These are phyloP conservation scores for Epichloe elymi DNA, from an alignment of 2,329 filamentous ascomycete species.

Conservation along the genomic window DNA sequence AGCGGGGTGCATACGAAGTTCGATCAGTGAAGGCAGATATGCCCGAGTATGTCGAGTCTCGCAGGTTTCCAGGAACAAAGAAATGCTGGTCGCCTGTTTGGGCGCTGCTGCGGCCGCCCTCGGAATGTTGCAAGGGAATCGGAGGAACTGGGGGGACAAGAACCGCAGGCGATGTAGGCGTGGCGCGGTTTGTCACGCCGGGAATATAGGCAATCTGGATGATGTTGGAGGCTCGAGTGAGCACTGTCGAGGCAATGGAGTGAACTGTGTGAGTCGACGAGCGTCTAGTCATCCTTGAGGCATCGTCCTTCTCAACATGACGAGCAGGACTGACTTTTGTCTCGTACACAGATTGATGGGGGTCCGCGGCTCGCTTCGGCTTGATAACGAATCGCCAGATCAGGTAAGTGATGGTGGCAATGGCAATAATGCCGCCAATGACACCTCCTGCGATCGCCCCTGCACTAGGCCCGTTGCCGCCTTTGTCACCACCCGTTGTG, in stretches of 20 bases:
- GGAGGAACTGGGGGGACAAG: constrained; percentile 89
- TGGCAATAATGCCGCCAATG: constrained; percentile 64
- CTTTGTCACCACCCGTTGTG: constrained; percentile 7
- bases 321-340: constrained; percentile 35
- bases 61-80: constrained; percentile 81
- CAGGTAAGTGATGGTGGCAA: constrained; percentile 64
- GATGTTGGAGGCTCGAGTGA: constrained; percentile 94
- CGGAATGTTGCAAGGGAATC: constrained; percentile 57
- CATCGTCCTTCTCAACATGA: constrained; percentile 33
- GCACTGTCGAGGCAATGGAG: constrained; percentile 88
- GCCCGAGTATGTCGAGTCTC: constrained; percentile 81
- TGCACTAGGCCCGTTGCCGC: constrained; percentile 45
- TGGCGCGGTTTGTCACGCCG: constrained; percentile 84
- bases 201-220: constrained; percentile 99
- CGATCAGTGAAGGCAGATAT: constrained; percentile 51
- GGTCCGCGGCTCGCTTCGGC: constrained; percentile 52
- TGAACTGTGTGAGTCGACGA: constrained; percentile 74
- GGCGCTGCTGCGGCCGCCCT: constrained; percentile 29
- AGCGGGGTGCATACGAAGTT: constrained; percentile 49
- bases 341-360: constrained; percentile 38
- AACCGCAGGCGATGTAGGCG: constrained; percentile 65
- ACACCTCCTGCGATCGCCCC: constrained; percentile 89
- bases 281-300: constrained; percentile 35
- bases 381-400: constrained; percentile 85
- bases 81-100: constrained; percentile 68